Base-by-base conservation (phyloP, 331 rosid species). In the Ulmus americana region DNA sequence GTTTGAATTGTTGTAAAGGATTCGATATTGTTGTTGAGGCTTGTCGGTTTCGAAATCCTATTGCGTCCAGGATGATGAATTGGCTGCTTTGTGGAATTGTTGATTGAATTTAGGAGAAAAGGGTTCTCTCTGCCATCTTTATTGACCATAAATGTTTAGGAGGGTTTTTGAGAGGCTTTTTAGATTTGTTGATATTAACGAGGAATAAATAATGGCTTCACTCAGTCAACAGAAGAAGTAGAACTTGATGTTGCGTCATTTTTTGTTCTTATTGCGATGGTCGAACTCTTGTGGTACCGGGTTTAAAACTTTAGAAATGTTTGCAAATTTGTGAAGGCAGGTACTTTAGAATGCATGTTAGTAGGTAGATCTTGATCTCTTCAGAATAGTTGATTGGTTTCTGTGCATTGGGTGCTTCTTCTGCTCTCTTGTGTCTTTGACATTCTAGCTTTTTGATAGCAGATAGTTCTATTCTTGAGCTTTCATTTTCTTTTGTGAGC, bases 351-450 rank as follows among this genome's bases (percentile, higher is more conserved):
- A 35, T 42, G 11, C 44, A 38, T 35, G 12, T 7, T 45, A 18
- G 14, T 41, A 42, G 70, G 52, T 14, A 15, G 7, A 53, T 53
- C 39, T 65, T 53, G 61, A 53, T 65, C 53, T 54, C 61, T 16
- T 53, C 11, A 41, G 52, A 20, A 41, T 4, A 6, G 55, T 8
- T n/a, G 22, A 42, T 42, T 49, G 42, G 52, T 2, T 41, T 65
- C 47, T 39, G 22, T 51, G 42, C 61, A 53, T 52, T 63, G 57
- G 57, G 56, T 28, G 52, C 43, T 35, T n/a, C 41, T 16, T 14
- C 40, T 5, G 65, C 45, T 47, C 41, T 9, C 35, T 1, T 18
- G 14, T 10, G 54, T 11, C 15, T 61, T 13, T n/a, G 15, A 9
- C 15, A 44, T 45, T 22, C 1, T 61, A 61, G 6, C 20, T 28